Base-by-base conservation (phyloP, 2,329 filamentous ascomycete genomes). In the Calonectria pteridis region DNA sequence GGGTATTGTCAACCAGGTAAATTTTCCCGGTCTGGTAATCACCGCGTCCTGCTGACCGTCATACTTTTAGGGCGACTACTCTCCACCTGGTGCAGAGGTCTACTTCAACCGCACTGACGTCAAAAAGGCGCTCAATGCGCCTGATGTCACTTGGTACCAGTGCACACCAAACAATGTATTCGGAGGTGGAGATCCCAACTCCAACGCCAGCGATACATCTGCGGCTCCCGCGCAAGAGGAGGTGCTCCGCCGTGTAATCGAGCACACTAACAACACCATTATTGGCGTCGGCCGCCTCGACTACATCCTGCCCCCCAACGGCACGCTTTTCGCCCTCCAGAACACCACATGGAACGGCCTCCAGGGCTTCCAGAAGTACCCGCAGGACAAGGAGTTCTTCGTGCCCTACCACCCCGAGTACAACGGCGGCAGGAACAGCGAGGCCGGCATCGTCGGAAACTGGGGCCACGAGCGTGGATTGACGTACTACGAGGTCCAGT, bases 271-370 rank as follows among this genome's bases (percentile, higher is more conserved):
- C 68, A 83, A 83, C 74, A 82, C 80, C 23, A 82, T 83, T 28
- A 82, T 83, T 6, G 81, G 80, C 0, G 76, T 75, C 4, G 81
- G 81, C 2, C 76, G 77, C 14, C 75, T 83, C 2, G 94, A 95
- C 83, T 94, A 89, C 80, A 88, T 94, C 75, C 88, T 94, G 1
- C 87, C 93, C 14, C 87, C 88, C 80, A 94, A 94, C 82, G 94
- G 94, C 23, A 94, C 93, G 0, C 87, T 96, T 1, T 86, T 94
- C 9, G 89, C 90, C 0, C 91, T 95, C 64, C 94, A 96, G 81
- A 96, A 96, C 85, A 94, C 95, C 89, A 95, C 93, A 0, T 96
- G 92, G 91, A 89, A 91, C 73, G 94, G 93, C 5, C 82, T 87
- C 33, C 91, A 93, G 67, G 94, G 94, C 0, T 96, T 96, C 86